Base-by-base conservation (phyloP, 495 filamentous ascomycete species). In the Talaromyces adpressus region DNA sequence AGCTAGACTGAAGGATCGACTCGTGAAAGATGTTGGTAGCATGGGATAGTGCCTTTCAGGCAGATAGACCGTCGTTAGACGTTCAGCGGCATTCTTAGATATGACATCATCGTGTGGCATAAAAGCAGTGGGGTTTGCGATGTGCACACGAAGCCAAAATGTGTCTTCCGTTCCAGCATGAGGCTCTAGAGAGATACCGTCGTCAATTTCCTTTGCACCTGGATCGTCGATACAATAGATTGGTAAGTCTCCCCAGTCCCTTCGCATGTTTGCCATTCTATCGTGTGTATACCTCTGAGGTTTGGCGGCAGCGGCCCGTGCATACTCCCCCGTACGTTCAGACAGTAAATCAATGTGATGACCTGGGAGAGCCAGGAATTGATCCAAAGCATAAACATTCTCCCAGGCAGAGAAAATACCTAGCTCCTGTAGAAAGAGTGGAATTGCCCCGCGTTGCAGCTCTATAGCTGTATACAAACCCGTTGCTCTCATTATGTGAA, bases 111-210 rank as follows among this genome's bases (percentile, higher is more conserved):
- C 78, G 12, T 81, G 82, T 1, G 70, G 52, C 61, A 98, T 80
- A 66, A 89, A 89, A n/a, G 94, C 91, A 4, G 92, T 89, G 2
- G 93, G 95, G 69, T 98, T 94, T n/a, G 95, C 94, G 39, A 96
- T 80, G 70, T 98, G 94, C 11, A 95, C 73, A 69, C 90, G 92
- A 32, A 98, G 77, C 95, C 95, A 98, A 67, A 84, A 89, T 6
- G 67, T 72, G 63, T 77, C 72, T 18, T 75, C 65, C 16, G 88
- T 83, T 4, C 80, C 79, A 0, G 79, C 76, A 2, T 89, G 80
- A 9, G 73, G 74, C 70, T 94, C 91, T 7, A 97, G 63, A 1
- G 92, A 97, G 8, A 98, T 74, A 23, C 90, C 93, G 70, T 98
- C 93, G 65, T 98, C 94, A 59, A 96, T 90, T 68, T 97, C 92